These are phyloP conservation scores for Trichocomaceae sp. DNA, from an alignment of 2,329 filamentous ascomycete species.

Conservation along the genomic window DNA sequence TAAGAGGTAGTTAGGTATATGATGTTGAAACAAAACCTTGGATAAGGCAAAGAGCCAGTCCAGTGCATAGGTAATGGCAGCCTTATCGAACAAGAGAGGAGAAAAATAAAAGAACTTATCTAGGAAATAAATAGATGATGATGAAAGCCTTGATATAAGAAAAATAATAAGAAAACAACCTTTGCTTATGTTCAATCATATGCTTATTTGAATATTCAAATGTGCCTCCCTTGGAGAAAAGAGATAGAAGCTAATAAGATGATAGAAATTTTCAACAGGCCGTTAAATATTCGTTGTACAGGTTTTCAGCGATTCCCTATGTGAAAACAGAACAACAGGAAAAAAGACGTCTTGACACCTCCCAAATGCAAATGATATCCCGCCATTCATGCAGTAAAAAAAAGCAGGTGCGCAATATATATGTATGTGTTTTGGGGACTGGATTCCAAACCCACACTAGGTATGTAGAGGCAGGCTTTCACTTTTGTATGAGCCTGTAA, in stretches of 20 bases:
- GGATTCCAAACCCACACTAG: too few relatives aligned
- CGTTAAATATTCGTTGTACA: not conserved
- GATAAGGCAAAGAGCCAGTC: not conserved
- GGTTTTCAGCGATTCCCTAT: not conserved
- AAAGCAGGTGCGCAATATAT: not conserved
- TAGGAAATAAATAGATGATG: not conserved
- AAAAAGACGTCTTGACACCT: slow-evolving; percentile 1
- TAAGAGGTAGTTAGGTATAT: not conserved
- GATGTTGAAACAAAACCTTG: not conserved
- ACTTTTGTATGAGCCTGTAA: not conserved
- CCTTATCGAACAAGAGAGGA: not conserved
- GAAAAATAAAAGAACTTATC: not conserved
- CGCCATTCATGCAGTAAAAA: slow-evolving; percentile 1
- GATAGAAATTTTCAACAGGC: not conserved
- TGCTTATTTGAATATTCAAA: not conserved
- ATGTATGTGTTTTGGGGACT: not conserved
- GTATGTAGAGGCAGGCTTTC: not conserved
- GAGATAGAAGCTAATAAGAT: not conserved
- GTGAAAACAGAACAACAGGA: not conserved
- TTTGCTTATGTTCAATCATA: not conserved
- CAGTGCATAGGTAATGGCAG: not conserved
- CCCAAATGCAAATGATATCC: slow-evolving; percentile 7
- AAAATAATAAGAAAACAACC: not conserved
- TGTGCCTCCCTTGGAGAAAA: not conserved
- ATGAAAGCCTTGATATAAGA: not conserved